phyloP scores from a whole-genome alignment of 352 stramenopile genomes.

The Thraustochytrium sp. region DNA sequence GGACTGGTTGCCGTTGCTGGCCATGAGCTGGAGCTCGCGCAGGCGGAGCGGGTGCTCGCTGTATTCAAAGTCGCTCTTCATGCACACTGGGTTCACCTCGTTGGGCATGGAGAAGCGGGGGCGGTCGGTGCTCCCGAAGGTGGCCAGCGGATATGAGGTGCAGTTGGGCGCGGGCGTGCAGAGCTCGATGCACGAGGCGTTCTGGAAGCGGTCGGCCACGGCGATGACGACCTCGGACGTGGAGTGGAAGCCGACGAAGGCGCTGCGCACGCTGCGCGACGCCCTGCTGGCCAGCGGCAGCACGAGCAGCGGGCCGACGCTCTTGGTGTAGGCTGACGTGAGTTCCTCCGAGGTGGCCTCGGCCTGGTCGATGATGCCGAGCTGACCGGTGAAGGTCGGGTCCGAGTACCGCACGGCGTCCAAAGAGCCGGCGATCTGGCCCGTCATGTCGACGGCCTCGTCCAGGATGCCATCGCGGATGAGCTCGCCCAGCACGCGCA shows the following conservation, averaged over 20 bases:
- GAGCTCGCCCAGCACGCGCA: background rate
- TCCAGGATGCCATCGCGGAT: background rate
- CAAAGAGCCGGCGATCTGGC: background rate
- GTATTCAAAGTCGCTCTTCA: background rate
- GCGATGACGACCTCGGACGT: background rate
- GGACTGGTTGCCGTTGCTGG: background rate
- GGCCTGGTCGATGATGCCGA: background rate
- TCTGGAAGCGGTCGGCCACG: background rate
- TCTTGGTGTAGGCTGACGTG: background rate
- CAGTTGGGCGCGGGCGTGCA: background rate
- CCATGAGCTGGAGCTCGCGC: background rate
- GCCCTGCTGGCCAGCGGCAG: background rate
- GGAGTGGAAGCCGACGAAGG: background rate
- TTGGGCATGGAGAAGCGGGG: background rate
- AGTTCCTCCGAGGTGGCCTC: background rate
- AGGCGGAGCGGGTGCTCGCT: background rate
- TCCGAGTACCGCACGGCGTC: background rate
- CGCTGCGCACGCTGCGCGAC: background rate
- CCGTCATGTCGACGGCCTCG: background rate
- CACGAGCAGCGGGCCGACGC: background rate
- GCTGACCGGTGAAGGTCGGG: background rate
- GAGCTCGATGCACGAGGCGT: background rate
- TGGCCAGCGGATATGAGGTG: background rate
- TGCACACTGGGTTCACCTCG: background rate
- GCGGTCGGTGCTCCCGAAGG: no score